phyloP scores from a whole-genome alignment of 352 stramenopile species.

The Pythium volutum region DNA sequence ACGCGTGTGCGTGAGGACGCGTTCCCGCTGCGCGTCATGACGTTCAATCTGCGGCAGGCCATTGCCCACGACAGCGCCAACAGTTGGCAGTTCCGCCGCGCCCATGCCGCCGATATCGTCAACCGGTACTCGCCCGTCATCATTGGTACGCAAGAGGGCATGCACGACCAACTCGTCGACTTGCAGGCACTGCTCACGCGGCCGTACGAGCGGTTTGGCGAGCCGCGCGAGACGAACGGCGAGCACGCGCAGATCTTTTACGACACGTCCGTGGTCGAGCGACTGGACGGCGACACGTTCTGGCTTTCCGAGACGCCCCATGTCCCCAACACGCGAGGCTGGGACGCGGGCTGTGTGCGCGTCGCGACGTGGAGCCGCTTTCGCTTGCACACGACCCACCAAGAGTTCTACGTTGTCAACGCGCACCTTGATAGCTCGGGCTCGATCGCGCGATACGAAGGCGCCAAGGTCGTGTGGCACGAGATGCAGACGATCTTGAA shows the following conservation, averaged over 20 bases:
- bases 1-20: conserved; percentile 8
- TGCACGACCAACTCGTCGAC: conserved; percentile 29
- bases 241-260: conserved; percentile 44
- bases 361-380: conserved; percentile 38
- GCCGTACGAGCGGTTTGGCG: conserved; percentile 36
- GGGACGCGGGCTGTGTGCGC: conserved; percentile 25
- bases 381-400: conserved; percentile 21
- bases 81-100: conserved; percentile 31
- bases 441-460: conserved; percentile 24
- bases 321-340: conserved; percentile 20
- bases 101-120: conserved; percentile 37
- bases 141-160: conserved; percentile 35
- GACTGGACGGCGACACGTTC: conserved; percentile 32
- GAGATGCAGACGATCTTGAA: conserved; percentile 26
- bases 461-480: conserved; percentile 31
- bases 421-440: conserved; percentile 36
- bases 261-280: conserved; percentile 31
- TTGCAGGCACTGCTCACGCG: conserved; percentile 24
- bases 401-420: conserved; percentile 36
- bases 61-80: conserved; percentile 28
- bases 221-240: conserved; percentile 22
- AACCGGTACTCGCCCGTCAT: conserved; percentile 32
- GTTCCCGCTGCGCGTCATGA: conserved; percentile 32
- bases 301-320: conserved; percentile 35
- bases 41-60: conserved; percentile 41